Percentiles rank a stretch among this genome's conserved stretches.
Evolutionary conservation across 495 filamentous ascomycete genomes (phyloP).

Genomic region (Cairneyella variabilis): DNA sequence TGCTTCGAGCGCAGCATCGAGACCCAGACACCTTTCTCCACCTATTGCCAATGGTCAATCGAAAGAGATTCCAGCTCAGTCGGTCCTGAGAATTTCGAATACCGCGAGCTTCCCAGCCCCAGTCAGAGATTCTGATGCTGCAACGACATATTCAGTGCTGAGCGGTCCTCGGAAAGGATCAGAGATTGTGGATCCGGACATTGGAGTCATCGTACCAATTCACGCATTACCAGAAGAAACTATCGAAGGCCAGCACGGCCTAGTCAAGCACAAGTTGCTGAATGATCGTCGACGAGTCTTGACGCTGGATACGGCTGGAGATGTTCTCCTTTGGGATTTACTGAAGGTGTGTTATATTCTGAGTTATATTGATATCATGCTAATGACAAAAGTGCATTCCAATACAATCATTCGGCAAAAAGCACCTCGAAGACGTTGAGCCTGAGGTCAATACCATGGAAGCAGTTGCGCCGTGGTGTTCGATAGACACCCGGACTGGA

Average conservation of each 20-base stretch:
- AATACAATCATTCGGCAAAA: constrained; percentile 83
- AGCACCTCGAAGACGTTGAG: constrained; percentile 87
- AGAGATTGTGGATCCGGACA: constrained; percentile 47
- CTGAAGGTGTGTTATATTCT: constrained; percentile 54
- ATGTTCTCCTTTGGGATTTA: constrained; percentile 95
- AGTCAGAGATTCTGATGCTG: constrained; percentile 44
- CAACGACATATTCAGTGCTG: constrained; percentile 42
- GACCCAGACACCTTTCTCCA: constrained; percentile 28
- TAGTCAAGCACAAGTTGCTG: constrained; percentile 88
- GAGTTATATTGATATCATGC: constrained; percentile 1
- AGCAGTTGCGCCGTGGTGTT: constrained; percentile 91
- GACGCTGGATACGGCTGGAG: constrained; percentile 90
- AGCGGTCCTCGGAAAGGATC: constrained; percentile 53
- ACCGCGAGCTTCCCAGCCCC: constrained; percentile 67
- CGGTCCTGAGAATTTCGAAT: constrained; percentile 75
- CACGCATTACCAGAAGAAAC: constrained; percentile 76
- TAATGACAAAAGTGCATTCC: constrained; percentile 63
- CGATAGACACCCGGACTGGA: constrained; percentile 88
- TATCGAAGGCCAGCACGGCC: constrained; percentile 90
- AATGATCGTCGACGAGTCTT: constrained; percentile 88
- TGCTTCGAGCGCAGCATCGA: constrained; percentile 41
- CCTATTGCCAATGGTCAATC: constrained; percentile 30
- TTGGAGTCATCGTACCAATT: constrained; percentile 57
- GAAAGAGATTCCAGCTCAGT: constrained; percentile 70
- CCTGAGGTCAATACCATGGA: constrained; percentile 83